Conservation (phyloP, 331 rosid species). For the Rhamnella rubrinervis region DNA sequence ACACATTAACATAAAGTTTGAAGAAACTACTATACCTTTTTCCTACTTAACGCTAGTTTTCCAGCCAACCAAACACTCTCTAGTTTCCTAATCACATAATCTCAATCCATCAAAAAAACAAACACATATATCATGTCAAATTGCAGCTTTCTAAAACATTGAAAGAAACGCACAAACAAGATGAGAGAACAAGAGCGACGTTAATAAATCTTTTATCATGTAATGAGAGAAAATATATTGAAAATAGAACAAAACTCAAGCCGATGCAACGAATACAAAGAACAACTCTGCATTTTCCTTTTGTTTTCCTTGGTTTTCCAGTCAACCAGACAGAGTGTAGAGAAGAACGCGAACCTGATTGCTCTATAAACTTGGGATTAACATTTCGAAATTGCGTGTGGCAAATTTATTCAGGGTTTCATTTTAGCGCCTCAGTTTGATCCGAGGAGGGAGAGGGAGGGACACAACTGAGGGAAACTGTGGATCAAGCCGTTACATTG, state of each 20-base stretch:
- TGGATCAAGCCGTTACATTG: constrained; percentile 16
- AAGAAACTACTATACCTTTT: background rate
- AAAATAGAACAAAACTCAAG: background rate
- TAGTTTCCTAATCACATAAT: background rate
- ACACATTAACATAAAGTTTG: background rate
- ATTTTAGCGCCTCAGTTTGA: background rate
- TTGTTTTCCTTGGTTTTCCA: constrained; percentile 1
- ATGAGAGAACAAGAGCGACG: too few species aligned
- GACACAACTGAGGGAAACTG: background rate
- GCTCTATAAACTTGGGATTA: background rate
- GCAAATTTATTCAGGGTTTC: background rate
- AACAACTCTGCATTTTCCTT: background rate
- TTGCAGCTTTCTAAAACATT: too few species aligned
- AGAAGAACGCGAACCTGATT: constrained; percentile 11
- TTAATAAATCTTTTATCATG: too few species aligned
- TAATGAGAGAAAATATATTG: too few species aligned
- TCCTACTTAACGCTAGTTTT: background rate
- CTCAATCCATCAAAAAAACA: too few species aligned
- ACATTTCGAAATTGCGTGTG: too few species aligned
- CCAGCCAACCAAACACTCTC: constrained; percentile 2
- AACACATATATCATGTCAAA: too few species aligned
- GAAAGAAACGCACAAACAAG: too few species aligned
- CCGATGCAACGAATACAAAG: background rate
- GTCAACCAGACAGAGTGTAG: constrained; percentile 2
- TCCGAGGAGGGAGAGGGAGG: background rate